phyloP scores from a whole-genome alignment of 768 basidiomycete species.

The Coprinellus micaceus region DNA sequence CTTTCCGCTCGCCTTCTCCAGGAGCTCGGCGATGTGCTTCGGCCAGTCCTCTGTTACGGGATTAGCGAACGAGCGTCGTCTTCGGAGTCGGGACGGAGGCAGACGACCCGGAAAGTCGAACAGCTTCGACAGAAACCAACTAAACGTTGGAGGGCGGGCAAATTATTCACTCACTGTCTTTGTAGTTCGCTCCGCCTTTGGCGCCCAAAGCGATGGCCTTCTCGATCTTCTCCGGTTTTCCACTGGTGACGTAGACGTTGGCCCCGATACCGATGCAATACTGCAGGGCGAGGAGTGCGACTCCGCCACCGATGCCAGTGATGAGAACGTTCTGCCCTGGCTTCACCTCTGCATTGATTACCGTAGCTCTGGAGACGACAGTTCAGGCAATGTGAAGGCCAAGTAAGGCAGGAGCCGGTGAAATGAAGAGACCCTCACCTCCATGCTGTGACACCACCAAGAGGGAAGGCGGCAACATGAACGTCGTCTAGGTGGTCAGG shows the following conservation, averaged over 20 bases:
- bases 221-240: constrained; percentile 62
- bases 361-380: neutral
- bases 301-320: constrained; percentile 81
- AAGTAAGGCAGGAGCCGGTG: neutral
- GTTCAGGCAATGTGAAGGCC: neutral
- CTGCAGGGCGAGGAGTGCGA: constrained; percentile 74
- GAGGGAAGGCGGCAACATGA: constrained; percentile 73
- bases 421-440: constrained; percentile 42
- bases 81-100: neutral
- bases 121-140: neutral
- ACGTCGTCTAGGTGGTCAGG: constrained; percentile 67
- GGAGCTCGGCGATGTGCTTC: constrained; percentile 37
- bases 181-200: constrained; percentile 74
- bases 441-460: constrained; percentile 80
- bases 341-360: constrained; percentile 58
- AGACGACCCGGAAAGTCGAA: neutral
- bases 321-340: constrained; percentile 72
- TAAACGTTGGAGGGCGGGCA: no score
- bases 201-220: constrained; percentile 68
- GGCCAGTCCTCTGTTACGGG: constrained; percentile 47
- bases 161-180: constrained; percentile 41
- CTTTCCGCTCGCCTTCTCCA: constrained; percentile 30
- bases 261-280: constrained; percentile 72
- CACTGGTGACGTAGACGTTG: constrained; percentile 79
- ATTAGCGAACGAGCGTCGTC: neutral